These are phyloP conservation scores for Pezizomycotina sp. DNA, from an alignment of 2,329 filamentous ascomycete species.

Conservation along the genomic window DNA sequence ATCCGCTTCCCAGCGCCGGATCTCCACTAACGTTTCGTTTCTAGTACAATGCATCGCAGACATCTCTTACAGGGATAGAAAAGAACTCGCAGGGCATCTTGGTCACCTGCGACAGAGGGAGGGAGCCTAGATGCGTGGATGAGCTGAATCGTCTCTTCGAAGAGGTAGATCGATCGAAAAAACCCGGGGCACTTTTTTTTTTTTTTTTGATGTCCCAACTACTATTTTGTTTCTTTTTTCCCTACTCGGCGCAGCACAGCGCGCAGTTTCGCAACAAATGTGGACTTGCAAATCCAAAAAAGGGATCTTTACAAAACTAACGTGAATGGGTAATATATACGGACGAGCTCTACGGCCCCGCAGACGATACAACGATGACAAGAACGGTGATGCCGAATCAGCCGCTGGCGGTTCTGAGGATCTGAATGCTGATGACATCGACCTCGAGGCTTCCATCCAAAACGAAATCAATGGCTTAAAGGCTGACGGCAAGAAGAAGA, in stretches of 20 bases:
- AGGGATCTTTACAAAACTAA: slow-evolving; percentile 11
- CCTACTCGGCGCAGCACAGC: slow-evolving; percentile 7
- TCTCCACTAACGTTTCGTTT: no score
- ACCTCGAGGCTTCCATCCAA: slow-evolving; percentile 57
- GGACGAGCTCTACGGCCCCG: slow-evolving; percentile 19
- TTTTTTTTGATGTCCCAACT: no score
- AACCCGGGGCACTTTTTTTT: no score
- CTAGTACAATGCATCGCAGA: no score
- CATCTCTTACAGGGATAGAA: slow-evolving; percentile 22
- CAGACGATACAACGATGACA: slow-evolving; percentile 26
- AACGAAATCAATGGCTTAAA: slow-evolving; percentile 53
- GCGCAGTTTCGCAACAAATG: slow-evolving; percentile 2
- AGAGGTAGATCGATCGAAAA: no score
- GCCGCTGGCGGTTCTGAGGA: slow-evolving; percentile 32
- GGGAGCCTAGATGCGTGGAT: slow-evolving; percentile 23
- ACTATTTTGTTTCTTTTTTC: slow-evolving; percentile 3
- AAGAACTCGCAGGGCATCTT: slow-evolving; percentile 24
- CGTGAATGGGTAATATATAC: slow-evolving; percentile 20
- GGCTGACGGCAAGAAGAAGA: slow-evolving; percentile 30
- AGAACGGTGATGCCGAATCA: slow-evolving; percentile 28
- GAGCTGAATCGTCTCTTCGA: slow-evolving; percentile 24
- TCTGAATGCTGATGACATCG: slow-evolving; percentile 26
- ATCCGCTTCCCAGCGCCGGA: no score
- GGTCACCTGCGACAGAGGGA: slow-evolving; percentile 23
- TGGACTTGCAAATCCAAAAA: slow-evolving; percentile 3